phyloP scores from a whole-genome alignment of 73 alveolate genomes.

The Stentor coeruleus region DNA sequence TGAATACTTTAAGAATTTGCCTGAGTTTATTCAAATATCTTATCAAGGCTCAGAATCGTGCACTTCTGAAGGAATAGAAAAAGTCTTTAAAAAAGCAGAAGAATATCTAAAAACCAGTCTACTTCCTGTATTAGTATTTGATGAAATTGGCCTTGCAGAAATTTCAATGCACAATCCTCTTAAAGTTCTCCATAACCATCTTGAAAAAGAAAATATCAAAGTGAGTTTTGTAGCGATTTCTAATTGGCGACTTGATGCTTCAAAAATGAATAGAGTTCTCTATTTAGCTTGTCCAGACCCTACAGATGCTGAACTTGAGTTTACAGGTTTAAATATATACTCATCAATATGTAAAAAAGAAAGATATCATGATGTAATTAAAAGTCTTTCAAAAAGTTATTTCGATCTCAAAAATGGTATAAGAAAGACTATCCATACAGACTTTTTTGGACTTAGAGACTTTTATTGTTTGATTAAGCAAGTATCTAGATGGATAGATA shows the following conservation, averaged over 20 bases:
- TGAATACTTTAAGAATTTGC: background rate
- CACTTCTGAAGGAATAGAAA: conserved; percentile 10
- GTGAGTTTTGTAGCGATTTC: conserved; percentile 42
- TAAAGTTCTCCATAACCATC: conserved; percentile 10
- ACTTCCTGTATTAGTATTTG: conserved; percentile 33
- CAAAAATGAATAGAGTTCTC: conserved; percentile 63
- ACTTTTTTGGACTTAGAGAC: conserved; percentile 57
- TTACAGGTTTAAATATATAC: conserved; percentile 49
- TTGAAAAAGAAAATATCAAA: conserved; percentile 33
- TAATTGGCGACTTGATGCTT: conserved; percentile 51
- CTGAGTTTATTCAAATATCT: background rate
- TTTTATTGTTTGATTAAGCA: conserved; percentile 54
- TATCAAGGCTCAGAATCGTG: conserved; percentile 16
- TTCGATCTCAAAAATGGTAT: background rate
- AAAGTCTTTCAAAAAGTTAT: conserved; percentile 29
- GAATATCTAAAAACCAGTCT: background rate
- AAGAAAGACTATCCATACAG: conserved; percentile 10
- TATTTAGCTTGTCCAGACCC: conserved; percentile 57
- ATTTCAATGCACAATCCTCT: conserved; percentile 23
- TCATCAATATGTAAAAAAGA: no score
- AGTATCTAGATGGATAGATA: conserved; percentile 17
- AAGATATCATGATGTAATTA: no score
- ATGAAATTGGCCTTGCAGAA: conserved; percentile 33
- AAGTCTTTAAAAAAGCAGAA: conserved; percentile 26
- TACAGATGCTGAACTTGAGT: conserved; percentile 51